Percentiles rank a stretch among this genome's conserved stretches.
Evolutionary conservation across 108 stramenopile species (phyloP).

Genomic region (Tribonema minus): DNA sequence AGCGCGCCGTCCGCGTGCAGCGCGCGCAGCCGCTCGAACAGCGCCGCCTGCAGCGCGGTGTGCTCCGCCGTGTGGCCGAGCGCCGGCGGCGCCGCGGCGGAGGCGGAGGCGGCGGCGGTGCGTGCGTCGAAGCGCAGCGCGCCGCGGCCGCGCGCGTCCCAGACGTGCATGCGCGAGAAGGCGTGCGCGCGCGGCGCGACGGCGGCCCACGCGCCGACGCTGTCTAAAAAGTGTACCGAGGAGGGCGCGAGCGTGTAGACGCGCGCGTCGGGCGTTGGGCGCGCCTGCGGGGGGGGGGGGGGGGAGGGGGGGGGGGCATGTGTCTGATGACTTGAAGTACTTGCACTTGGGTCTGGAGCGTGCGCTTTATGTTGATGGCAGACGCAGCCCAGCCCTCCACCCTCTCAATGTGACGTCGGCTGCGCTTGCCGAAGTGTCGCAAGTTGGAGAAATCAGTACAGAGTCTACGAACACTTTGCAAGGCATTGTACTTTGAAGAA

Average conservation of each 20-base stretch:
- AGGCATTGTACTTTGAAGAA: too few species aligned
- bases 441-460: too few species aligned
- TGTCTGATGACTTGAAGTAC: too few species aligned
- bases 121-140: constrained; percentile 28
- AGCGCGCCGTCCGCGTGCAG: too few species aligned
- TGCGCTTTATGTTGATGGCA: too few species aligned
- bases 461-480: too few species aligned
- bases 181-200: neutral
- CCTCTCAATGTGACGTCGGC: too few species aligned
- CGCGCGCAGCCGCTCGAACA: constrained; percentile 12
- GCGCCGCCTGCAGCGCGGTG: constrained; percentile 14
- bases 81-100: neutral
- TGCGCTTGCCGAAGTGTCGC: too few species aligned
- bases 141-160: constrained; percentile 29
- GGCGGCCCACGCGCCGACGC: constrained; percentile 34
- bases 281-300: neutral
- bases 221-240: constrained; percentile 25
- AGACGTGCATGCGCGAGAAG: constrained; percentile 41
- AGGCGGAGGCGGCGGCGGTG: too few species aligned
- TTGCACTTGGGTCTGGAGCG: too few species aligned
- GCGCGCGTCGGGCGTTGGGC: constrained; percentile 24
- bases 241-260: constrained; percentile 45
- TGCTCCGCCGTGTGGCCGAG: constrained; percentile 32
- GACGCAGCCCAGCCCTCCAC: too few species aligned
- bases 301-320: too few species aligned